Evolutionary conservation across 73 alveolate genomes (phyloP).

Genomic region (Halteria grandinella): DNA sequence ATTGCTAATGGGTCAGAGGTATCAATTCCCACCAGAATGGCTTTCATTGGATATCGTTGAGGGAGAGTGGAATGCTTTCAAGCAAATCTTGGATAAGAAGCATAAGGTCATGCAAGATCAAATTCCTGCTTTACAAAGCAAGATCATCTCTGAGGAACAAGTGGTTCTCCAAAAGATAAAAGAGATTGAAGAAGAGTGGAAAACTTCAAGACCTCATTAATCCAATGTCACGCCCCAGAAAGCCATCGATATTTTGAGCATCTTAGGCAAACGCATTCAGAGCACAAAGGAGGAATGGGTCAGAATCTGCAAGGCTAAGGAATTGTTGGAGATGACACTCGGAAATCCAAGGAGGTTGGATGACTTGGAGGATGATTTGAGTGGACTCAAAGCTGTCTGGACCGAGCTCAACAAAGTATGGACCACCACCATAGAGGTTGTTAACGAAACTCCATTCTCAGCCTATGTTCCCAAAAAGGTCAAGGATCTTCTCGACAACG

Average conservation of each 20-base stretch:
- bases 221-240: slow-evolving; percentile 89
- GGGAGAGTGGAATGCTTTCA: slow-evolving; percentile 94
- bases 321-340: slow-evolving; percentile 94
- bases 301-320: slow-evolving; percentile 95
- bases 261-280: slow-evolving; percentile 69
- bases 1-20: slow-evolving; percentile 88
- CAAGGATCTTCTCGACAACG: slow-evolving; percentile 80
- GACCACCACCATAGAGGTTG: slow-evolving; percentile 67
- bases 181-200: slow-evolving; percentile 97
- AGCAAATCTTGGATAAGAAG: slow-evolving; percentile 86
- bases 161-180: slow-evolving; percentile 89
- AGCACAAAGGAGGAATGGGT: slow-evolving; percentile 86
- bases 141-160: slow-evolving; percentile 89
- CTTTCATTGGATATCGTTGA: slow-evolving; percentile 91
- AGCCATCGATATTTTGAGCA: slow-evolving; percentile 79
- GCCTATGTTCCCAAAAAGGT: slow-evolving; percentile 96
- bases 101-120: slow-evolving; percentile 88
- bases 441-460: slow-evolving; percentile 93
- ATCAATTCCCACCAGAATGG: slow-evolving; percentile 87
- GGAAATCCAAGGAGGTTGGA: slow-evolving; percentile 84
- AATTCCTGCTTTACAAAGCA: slow-evolving; percentile 83
- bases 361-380: slow-evolving; percentile 81
- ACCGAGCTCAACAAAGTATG: slow-evolving; percentile 82
- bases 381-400: slow-evolving; percentile 90
- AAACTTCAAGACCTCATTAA: slow-evolving; percentile 81